These are phyloP conservation scores for Pisolithus microcarpus DNA, from an alignment of 768 basidiomycete genomes.

Conservation along the genomic window DNA sequence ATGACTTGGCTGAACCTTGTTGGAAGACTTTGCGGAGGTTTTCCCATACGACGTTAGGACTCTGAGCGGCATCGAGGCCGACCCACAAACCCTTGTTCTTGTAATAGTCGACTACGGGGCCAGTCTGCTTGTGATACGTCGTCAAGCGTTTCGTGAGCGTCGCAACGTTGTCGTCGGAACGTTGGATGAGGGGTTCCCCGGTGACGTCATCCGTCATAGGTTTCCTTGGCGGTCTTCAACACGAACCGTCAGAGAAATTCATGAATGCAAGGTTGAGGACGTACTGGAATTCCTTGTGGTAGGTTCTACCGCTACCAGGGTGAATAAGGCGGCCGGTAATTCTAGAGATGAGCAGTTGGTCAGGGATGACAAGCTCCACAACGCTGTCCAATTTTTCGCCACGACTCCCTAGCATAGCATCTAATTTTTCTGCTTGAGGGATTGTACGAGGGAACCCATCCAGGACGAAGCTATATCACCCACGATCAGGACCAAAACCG, in stretches of 20 bases:
- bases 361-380: conserved; percentile 86
- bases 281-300: conserved; percentile 93
- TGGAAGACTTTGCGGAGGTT: conserved; percentile 61
- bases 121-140: conserved; percentile 91
- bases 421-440: conserved; percentile 93
- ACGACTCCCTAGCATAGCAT: conserved; percentile 74
- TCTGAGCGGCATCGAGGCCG: conserved; percentile 89
- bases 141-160: conserved; percentile 82
- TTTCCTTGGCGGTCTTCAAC: conserved; percentile 89
- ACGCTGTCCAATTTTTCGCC: conserved; percentile 90
- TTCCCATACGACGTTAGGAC: conserved; percentile 89
- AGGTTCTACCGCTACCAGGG: conserved; percentile 80
- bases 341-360: conserved; percentile 92
- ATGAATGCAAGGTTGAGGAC: conserved; percentile 24
- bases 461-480: conserved; percentile 73
- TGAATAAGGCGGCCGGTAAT: conserved; percentile 97
- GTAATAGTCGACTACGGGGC: conserved; percentile 96
- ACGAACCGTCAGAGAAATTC: conserved; percentile 1
- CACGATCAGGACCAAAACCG: not conserved
- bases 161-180: conserved; percentile 97
- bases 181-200: conserved; percentile 93
- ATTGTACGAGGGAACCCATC: conserved; percentile 99
- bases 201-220: conserved; percentile 88
- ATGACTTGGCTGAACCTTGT: conserved; percentile 8
- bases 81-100: conserved; percentile 85